These are phyloP conservation scores for Aspergillus pseudoterreus DNA, from an alignment of 2,329 filamentous ascomycete genomes.

Conservation along the genomic window DNA sequence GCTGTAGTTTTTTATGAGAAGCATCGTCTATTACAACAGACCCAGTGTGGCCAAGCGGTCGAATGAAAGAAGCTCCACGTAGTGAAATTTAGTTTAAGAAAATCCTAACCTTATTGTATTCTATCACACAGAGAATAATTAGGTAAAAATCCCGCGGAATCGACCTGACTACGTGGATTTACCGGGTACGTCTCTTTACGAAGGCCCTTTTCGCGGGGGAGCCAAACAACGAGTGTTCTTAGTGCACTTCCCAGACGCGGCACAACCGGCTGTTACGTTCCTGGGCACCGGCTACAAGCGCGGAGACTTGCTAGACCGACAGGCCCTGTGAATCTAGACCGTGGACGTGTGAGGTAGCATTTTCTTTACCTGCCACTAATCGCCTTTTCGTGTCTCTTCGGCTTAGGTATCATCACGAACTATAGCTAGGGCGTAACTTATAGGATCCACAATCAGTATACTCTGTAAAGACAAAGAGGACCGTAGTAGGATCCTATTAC, in stretches of 20 bases:
- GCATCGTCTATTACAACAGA: too few species aligned
- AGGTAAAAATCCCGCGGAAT: not conserved
- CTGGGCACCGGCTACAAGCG: not conserved
- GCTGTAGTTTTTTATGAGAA: not conserved
- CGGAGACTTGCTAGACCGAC: not conserved
- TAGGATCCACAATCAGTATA: not conserved
- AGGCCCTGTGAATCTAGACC: not conserved
- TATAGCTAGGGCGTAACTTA: not conserved
- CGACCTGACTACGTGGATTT: not conserved
- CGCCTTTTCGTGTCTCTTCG: not conserved
- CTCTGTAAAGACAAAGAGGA: not conserved
- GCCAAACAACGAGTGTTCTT: not conserved
- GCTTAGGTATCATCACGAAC: not conserved
- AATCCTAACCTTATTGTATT: not conserved
- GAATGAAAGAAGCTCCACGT: not conserved
- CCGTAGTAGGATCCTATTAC: not conserved
- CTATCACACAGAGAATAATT: not conserved
- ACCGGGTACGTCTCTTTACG: not conserved
- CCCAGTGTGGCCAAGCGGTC: too few species aligned
- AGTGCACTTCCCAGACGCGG: not conserved
- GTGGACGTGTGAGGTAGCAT: not conserved
- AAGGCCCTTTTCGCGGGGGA: not conserved
- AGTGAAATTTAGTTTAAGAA: not conserved
- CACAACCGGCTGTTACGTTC: not conserved
- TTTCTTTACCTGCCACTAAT: not conserved